Evolutionary conservation across 345 rosid species (phyloP), one percentile per base, ranked within the genome.

Genomic region (Eucalyptus sp.): DNA sequence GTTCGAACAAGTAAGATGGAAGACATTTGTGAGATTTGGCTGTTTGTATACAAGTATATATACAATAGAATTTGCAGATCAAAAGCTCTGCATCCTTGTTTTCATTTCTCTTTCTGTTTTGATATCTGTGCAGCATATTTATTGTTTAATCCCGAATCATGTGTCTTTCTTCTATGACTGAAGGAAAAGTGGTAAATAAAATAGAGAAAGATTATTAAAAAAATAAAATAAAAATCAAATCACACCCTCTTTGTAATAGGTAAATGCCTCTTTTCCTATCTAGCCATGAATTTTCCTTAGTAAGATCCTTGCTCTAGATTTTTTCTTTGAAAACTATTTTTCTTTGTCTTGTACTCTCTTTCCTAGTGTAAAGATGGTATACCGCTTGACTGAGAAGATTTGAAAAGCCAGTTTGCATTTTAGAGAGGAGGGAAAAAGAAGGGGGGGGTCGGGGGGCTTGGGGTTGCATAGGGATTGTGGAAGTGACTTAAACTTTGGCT

Each of bases 1-100:
- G 97, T 96, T 91, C 94, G 99, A 66, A 90, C 94, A 90, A 94
- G 99, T 97, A 96, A 92, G 97, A 88, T 90, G 44, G 86, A 62
- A 60, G 60, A n/a, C 68, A 43, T 49, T 68, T 81, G 54, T 25
- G 68, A 60, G 80, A 64, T 87, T 29, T 64, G 79, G 84, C 16
- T 41, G 33, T 64, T 48, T 14, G 24, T 29, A 48, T 56, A 50
- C 24, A 87, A 62, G 31, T 87, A 51, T 44, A 31, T 5, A 50
- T 86, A 17, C 24, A 50, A 86, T 37, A 86, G 46, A 86, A n/a
- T 50, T 68, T 68, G 81, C 20, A 17, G 81, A 33, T 68, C 6
- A 68, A 68, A 68, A 10, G 44, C 81, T 68, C 81, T 9, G 20
- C 44, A 33, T 33, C 44, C 29, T 86, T 51, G 46, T 50, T 86